Base-by-base conservation (phyloP, 2,329 filamentous ascomycete genomes). In the Epichloe sp. region DNA sequence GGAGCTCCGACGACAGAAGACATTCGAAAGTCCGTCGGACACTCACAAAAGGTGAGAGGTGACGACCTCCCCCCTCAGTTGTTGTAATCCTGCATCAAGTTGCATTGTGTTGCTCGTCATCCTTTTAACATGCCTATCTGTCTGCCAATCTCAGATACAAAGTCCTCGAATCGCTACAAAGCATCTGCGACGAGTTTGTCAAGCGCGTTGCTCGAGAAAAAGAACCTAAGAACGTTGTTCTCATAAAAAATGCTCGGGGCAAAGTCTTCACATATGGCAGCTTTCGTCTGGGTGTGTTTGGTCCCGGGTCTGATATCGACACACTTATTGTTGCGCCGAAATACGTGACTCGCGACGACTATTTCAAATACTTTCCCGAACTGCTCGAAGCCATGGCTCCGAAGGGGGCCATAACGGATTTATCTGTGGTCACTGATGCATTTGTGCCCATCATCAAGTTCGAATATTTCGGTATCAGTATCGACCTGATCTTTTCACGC, bases 381-480 rank as follows among this genome's bases (percentile, higher is more conserved):
- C 71, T 94, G 46, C 79, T 98, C 47, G 72, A 84, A 58, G 76
- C 83, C 57, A 84, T 93, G 78, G 82, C 87, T 1, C 80, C 85
- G 8, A 72, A 80, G 38, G 86, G 83, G n/a, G 77, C 89, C 53
- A 88, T 97, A 59, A 85, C 86, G 54, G 88, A 94, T 63, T 75
- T 96, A 60, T 84, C 87, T 2, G 80, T 85, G 0, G 93, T 98
- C 38, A 84, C 84, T 46, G 91, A 95, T 62, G 88, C 91, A 4
- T 95, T 88, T 62, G 91, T 97, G 7, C 93, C 93, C 46, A 95
- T 98, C 65, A 97, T 98, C 73, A 97, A 96, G 66, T 87, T 97
- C 62, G 88, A 95, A 65, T 88, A 94, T 58, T 82, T 78, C 48
- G 87, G 84, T 47, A 94, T 98, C 64, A 93, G 88, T 65, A 94